These are phyloP conservation scores for Cutaneotrichosporon sp. DNA, from an alignment of 1,284 basidiomycete genomes.

Conservation along the genomic window DNA sequence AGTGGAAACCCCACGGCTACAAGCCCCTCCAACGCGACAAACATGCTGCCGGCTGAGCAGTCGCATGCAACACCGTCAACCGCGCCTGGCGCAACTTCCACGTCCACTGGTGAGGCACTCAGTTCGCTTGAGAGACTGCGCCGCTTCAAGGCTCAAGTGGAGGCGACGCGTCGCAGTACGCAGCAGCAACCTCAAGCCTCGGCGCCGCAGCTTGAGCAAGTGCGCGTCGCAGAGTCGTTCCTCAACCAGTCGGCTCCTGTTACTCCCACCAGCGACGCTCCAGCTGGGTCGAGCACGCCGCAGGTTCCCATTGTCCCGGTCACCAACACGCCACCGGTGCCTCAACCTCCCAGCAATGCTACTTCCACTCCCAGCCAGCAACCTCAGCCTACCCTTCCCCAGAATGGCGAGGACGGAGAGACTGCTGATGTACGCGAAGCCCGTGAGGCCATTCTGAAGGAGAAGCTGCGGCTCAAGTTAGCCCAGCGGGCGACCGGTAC, in stretches of 20 bases:
- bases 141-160: slow-evolving; percentile 25
- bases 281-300: background rate
- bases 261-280: background rate
- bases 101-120: slow-evolving; percentile 4
- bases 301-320: background rate
- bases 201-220: background rate
- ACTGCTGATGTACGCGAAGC: background rate
- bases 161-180: slow-evolving; percentile 11
- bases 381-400: background rate
- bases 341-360: background rate
- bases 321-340: background rate
- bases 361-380: background rate
- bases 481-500: background rate
- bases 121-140: slow-evolving; percentile 25
- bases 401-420: slow-evolving; percentile 11
- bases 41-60: background rate
- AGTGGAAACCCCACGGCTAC: background rate
- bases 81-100: background rate
- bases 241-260: background rate
- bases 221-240: slow-evolving; percentile 19
- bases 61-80: background rate
- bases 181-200: background rate
- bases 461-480: slow-evolving; percentile 14
- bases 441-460: slow-evolving; percentile 12
- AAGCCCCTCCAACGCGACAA: background rate